These are phyloP conservation scores for Talaromyces sp. DNA, from an alignment of 2,329 filamentous ascomycete species.

Conservation along the genomic window DNA sequence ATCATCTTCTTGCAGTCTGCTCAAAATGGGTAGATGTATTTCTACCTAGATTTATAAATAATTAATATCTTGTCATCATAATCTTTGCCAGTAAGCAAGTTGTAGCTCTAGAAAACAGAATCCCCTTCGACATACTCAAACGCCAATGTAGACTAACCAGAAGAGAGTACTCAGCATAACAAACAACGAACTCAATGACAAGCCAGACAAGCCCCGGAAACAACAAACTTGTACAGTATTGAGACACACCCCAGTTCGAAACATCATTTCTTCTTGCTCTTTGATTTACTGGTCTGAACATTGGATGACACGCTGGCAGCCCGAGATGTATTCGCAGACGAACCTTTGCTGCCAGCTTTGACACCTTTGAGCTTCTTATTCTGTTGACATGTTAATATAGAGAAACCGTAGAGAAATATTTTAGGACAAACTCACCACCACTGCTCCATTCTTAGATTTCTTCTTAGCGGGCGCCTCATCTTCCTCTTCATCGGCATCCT, in stretches of 20 bases:
- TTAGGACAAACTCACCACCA: conserved; percentile 53
- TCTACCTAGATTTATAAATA: not conserved
- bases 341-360: conserved; percentile 71
- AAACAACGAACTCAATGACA: not conserved
- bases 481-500: conserved; percentile 75
- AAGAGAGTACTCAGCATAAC: not conserved
- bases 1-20: not conserved
- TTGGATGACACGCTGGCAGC: conserved; percentile 83
- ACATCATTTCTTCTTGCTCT: conserved; percentile 48
- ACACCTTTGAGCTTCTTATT: conserved; percentile 91
- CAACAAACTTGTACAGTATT: not conserved
- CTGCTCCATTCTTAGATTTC: conserved; percentile 71
- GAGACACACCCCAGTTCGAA: not conserved
- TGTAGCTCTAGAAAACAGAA: not conserved
- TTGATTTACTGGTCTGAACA: conserved; percentile 50
- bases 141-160: conserved; percentile 11
- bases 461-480: conserved; percentile 88
- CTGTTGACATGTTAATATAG: conserved; percentile 46
- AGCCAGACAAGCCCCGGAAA: not conserved
- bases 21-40: not conserved
- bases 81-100: not conserved
- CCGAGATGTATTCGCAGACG: conserved; percentile 73
- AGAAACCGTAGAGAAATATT: not conserved
- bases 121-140: conserved; percentile 5
- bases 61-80: conserved; percentile 7